Evolutionary conservation across 257 asterid genomes (phyloP).

Genomic region (Hygrophila difformis): DNA sequence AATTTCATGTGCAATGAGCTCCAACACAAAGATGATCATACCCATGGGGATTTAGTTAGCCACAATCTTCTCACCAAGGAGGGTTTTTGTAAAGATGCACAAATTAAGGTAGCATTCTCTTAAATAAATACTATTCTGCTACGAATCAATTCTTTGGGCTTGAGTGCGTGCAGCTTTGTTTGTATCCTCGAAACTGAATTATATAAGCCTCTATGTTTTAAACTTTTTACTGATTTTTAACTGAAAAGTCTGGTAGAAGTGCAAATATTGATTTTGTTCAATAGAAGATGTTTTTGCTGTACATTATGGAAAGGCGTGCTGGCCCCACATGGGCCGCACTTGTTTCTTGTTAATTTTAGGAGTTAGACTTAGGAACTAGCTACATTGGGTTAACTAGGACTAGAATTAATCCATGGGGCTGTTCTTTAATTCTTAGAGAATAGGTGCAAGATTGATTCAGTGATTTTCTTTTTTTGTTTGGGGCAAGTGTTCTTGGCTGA

Average conservation of each 20-base stretch:
- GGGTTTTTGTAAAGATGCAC: constrained; percentile 33
- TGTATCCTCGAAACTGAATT: too few relatives aligned
- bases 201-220: too few relatives aligned
- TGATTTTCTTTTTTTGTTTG: too few relatives aligned
- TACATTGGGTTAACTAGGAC: neutral
- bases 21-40: constrained; percentile 18
- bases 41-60: constrained; percentile 29
- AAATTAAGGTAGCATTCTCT: constrained; percentile 21
- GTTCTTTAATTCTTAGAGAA: too few relatives aligned
- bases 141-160: constrained; percentile 1
- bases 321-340: neutral
- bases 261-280: too few relatives aligned
- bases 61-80: constrained; percentile 31
- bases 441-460: too few relatives aligned
- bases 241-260: too few relatives aligned
- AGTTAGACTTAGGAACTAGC: neutral
- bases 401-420: too few relatives aligned
- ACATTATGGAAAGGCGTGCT: neutral
- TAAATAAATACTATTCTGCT: neutral
- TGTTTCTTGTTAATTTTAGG: too few relatives aligned
- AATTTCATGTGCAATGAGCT: constrained; percentile 22
- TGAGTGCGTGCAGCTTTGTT: neutral
- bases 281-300: neutral
- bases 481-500: too few relatives aligned
- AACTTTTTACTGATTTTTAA: too few relatives aligned